A percentile compares a stretch with the other conserved stretches of the same genome.
These are phyloP conservation scores for Anisodus tanguticus DNA, from an alignment of 257 asterid genomes.

Conservation along the genomic window DNA sequence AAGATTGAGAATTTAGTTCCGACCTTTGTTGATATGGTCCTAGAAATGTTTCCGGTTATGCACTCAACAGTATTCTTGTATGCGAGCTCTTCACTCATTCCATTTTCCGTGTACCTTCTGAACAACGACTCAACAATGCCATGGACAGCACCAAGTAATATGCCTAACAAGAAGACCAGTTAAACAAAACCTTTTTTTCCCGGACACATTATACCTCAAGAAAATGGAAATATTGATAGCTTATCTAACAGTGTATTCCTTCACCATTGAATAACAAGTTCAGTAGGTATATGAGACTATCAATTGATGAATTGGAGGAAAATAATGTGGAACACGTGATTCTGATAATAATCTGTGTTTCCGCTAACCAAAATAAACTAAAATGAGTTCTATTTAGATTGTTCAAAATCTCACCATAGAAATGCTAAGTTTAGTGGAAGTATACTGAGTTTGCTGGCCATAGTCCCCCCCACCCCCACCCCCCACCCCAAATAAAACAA, in stretches of 20 bases:
- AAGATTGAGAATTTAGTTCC: not conserved
- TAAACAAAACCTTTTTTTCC: not conserved
- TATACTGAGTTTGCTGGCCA: not conserved
- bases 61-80: slow-evolving; percentile 94
- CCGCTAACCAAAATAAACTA: not conserved
- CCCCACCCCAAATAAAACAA: not conserved
- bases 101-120: slow-evolving; percentile 91
- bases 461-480: not conserved
- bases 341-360: not conserved
- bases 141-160: slow-evolving; percentile 95
- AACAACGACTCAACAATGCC: slow-evolving; percentile 90
- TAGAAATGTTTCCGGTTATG: slow-evolving; percentile 83
- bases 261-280: slow-evolving; percentile 4
- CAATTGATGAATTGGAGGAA: not conserved
- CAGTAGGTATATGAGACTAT: not conserved
- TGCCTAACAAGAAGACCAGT: slow-evolving; percentile 52
- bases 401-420: not conserved
- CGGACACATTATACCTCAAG: not conserved
- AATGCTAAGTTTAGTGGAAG: not conserved
- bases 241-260: not conserved
- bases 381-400: not conserved
- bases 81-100: slow-evolving; percentile 89
- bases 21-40: slow-evolving; percentile 90
- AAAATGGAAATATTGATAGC: slow-evolving; percentile 1
- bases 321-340: not conserved